These are phyloP conservation scores for Blumeria graminis DNA, from an alignment of 2,329 filamentous ascomycete species.

Conservation along the genomic window DNA sequence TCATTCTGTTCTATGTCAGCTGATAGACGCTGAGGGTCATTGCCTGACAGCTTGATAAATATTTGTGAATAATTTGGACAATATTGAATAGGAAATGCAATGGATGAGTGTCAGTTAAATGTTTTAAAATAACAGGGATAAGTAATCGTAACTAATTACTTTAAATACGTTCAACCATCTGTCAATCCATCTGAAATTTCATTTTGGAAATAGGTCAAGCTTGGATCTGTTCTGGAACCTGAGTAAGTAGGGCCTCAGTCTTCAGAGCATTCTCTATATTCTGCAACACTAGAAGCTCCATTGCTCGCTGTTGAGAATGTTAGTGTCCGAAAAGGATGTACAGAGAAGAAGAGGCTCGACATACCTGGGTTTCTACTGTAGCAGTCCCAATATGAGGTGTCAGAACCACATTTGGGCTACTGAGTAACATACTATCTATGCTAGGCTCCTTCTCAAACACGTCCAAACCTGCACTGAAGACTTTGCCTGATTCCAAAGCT, in stretches of 20 bases:
- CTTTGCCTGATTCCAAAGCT: slow-evolving; percentile 41
- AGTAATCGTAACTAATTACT: too few species aligned
- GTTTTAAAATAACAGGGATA: too few species aligned
- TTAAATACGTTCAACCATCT: too few species aligned
- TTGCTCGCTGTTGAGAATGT: slow-evolving; percentile 19
- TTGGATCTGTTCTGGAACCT: slow-evolving; percentile 39
- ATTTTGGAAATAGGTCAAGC: too few species aligned
- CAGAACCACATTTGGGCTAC: slow-evolving; percentile 46
- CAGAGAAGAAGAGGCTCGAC: neutral
- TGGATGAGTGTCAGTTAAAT: too few species aligned
- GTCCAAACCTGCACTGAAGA: slow-evolving; percentile 48
- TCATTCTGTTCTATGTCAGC: too few species aligned
- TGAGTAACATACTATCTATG: slow-evolving; percentile 46
- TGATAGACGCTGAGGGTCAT: too few species aligned
- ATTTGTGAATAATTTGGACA: too few species aligned
- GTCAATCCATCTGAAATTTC: too few species aligned
- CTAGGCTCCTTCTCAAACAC: slow-evolving; percentile 62
- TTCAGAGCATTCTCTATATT: slow-evolving; percentile 41
- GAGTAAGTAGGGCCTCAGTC: slow-evolving; percentile 34
- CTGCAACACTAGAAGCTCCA: slow-evolving; percentile 53
- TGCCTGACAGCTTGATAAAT: too few species aligned
- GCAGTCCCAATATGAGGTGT: slow-evolving; percentile 69
- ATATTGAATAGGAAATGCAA: too few species aligned
- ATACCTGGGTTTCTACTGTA: slow-evolving; percentile 31
- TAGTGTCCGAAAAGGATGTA: neutral